Percentiles rank a stretch among this genome's conserved stretches.
These are phyloP conservation scores for Protomyces gravidus DNA, from an alignment of 1,139 yeast species.

Conservation along the genomic window DNA sequence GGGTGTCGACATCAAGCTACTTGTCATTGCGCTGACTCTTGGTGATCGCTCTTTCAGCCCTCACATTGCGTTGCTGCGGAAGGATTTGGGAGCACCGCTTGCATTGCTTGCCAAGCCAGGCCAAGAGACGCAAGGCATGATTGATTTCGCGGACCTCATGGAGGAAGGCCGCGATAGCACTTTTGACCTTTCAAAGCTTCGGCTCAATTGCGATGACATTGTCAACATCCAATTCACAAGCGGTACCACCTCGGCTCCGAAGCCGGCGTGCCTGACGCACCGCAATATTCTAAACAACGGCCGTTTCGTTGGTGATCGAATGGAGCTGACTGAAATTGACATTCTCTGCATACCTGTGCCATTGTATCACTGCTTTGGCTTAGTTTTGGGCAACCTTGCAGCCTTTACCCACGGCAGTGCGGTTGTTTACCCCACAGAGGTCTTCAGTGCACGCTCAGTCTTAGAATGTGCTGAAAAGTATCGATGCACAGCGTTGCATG, in stretches of 20 bases:
- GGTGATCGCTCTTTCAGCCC: conserved; percentile 32
- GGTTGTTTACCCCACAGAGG: conserved; percentile 39
- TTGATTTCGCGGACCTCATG: neutral
- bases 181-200: conserved; percentile 27
- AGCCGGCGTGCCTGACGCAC: conserved; percentile 65
- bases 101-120: neutral
- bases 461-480: conserved; percentile 37
- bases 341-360: conserved; percentile 41
- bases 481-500: conserved; percentile 39
- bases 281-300: conserved; percentile 42
- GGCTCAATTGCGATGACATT: conserved; percentile 38
- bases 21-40: conserved; percentile 36
- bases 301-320: conserved; percentile 37
- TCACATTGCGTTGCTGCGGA: conserved; percentile 14
- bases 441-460: conserved; percentile 38
- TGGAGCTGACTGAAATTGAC: conserved; percentile 39
- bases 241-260: conserved; percentile 71
- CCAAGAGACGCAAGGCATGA: neutral
- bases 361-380: conserved; percentile 42
- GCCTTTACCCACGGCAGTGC: conserved; percentile 38
- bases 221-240: conserved; percentile 54
- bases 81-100: conserved; percentile 1
- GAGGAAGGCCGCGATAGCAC: neutral
- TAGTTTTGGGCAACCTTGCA: conserved; percentile 41
- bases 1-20: conserved; percentile 36